Evolutionary conservation across 441 rosid genomes (phyloP).

Genomic region (Iberis amara): DNA sequence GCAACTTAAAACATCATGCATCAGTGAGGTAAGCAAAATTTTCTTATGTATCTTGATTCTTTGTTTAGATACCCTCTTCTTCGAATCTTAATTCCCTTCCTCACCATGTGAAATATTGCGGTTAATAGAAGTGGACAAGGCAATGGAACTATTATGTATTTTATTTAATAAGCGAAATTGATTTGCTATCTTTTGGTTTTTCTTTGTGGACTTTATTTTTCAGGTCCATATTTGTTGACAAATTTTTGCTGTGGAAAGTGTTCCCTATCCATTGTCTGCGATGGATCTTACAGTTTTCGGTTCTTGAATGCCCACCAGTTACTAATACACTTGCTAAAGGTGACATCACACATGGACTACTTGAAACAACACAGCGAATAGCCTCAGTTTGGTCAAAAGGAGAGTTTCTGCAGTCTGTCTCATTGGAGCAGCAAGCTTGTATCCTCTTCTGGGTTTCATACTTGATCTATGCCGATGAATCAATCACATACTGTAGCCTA

Average conservation of each 20-base stretch:
- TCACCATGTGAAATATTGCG: background rate
- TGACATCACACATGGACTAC: constrained; percentile 36
- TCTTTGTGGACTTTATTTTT: constrained; percentile 20
- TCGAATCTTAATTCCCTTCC: background rate
- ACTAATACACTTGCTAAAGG: constrained; percentile 43
- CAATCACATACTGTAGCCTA: constrained; percentile 12
- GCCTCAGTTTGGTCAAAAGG: constrained; percentile 69
- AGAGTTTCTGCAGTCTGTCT: constrained; percentile 67
- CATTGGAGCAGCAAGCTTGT: constrained; percentile 95
- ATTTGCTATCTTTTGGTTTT: constrained; percentile 8
- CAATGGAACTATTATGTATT: background rate
- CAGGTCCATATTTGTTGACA: constrained; percentile 83
- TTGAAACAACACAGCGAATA: constrained; percentile 58
- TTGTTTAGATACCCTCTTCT: constrained; percentile 7
- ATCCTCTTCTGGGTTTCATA: constrained; percentile 45
- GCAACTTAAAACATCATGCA: constrained; percentile 37
- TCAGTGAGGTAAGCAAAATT: constrained; percentile 58
- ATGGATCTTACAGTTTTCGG: constrained; percentile 88
- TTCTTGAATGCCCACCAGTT: constrained; percentile 63
- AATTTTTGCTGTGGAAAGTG: constrained; percentile 91
- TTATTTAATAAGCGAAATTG: background rate
- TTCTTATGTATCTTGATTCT: constrained; percentile 12
- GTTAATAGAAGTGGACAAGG: background rate
- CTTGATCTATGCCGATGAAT: constrained; percentile 5
- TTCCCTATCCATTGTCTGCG: constrained; percentile 79